phyloP scores from a whole-genome alignment of 1,139 yeast species.

The Kazachstania sp. region DNA sequence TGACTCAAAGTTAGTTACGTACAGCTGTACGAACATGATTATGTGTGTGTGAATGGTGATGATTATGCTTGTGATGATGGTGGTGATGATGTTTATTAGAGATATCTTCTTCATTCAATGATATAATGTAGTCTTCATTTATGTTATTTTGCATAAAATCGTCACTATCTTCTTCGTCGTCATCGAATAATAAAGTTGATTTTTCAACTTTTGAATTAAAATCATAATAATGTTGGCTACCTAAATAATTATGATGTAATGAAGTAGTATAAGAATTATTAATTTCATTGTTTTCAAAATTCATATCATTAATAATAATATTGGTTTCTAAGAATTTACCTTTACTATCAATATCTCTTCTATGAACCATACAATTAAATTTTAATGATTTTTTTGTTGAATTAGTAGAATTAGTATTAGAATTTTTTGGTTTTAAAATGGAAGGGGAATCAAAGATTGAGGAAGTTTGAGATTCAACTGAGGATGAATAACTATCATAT shows the following conservation, averaged over 20 bases:
- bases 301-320: conserved; percentile 18
- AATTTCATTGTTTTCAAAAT: not conserved
- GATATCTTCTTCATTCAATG: not conserved
- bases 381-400: conserved; percentile 6
- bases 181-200: not conserved
- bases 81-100: not conserved
- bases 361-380: conserved; percentile 17
- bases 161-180: not conserved
- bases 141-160: not conserved
- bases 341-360: conserved; percentile 19
- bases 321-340: conserved; percentile 17
- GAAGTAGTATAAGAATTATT: not conserved
- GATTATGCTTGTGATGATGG: not conserved
- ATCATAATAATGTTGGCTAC: not conserved
- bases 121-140: not conserved
- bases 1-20: not conserved
- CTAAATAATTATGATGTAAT: not conserved
- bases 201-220: not conserved
- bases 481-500: conserved; percentile 7
- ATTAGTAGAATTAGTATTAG: not conserved
- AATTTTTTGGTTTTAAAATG: not conserved
- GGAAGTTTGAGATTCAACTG: conserved; percentile 16
- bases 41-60: not conserved
- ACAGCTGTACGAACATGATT: conserved; percentile 1
- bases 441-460: conserved; percentile 18